Conservation (phyloP, 2,329 filamentous ascomycete species). For the Sporothrix phasma region DNA sequence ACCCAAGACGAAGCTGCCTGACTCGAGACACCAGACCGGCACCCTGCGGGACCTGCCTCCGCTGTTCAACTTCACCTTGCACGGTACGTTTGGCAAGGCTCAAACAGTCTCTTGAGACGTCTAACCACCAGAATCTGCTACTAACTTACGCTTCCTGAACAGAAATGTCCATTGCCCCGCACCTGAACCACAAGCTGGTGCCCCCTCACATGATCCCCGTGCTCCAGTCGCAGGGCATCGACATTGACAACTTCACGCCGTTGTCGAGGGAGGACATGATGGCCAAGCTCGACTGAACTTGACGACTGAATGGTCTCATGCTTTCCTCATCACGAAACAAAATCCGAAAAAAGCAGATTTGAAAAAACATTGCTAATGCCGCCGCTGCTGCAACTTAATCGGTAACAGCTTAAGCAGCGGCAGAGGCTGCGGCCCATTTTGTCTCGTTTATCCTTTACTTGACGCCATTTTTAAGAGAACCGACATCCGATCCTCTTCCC, state of each 20-base stretch:
- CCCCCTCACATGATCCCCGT: conserved; percentile 69
- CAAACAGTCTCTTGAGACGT: no score
- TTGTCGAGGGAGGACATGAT: conserved; percentile 94
- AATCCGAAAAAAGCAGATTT: conserved; percentile 8
- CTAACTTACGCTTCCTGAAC: not conserved
- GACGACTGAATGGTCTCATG: not conserved
- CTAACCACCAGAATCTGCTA: no score
- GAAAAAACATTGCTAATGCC: not conserved
- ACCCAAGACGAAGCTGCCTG: conserved; percentile 81
- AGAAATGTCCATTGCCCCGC: conserved; percentile 89
- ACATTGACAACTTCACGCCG: conserved; percentile 89
- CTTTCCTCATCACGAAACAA: conserved; percentile 9
- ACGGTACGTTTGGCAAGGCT: conserved; percentile 64
- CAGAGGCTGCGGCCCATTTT: not conserved
- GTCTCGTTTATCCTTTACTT: conserved; percentile 6
- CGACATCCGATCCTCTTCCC: not conserved
- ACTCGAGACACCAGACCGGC: conserved; percentile 82
- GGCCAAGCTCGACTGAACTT: conserved; percentile 79
- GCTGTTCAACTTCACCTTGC: conserved; percentile 86
- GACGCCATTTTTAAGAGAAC: conserved; percentile 1
- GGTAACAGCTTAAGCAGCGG: conserved; percentile 6
- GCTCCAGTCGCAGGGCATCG: conserved; percentile 67
- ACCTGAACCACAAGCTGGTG: conserved; percentile 79
- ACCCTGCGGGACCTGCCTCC: conserved; percentile 71
- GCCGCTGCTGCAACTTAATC: conserved; percentile 3